Percentiles rank a stretch among this genome's conserved stretches.
Evolutionary conservation across 1,284 basidiomycete species (phyloP).

Genomic region (Ganoderma meredithae): DNA sequence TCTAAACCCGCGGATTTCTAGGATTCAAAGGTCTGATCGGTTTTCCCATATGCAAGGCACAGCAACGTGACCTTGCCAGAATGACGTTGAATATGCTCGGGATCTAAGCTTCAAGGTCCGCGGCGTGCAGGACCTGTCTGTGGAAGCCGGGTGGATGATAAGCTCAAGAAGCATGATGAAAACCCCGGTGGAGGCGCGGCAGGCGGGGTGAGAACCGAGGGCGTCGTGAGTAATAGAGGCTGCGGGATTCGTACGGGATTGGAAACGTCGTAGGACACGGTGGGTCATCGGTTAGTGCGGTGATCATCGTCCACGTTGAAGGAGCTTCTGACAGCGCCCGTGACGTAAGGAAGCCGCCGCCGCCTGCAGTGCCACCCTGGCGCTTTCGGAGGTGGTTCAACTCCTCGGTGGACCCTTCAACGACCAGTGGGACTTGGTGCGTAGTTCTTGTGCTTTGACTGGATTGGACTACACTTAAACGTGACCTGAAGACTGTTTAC

Average conservation of each 20-base stretch:
- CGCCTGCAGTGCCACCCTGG: not conserved
- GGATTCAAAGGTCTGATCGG: not conserved
- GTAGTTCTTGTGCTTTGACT: not conserved
- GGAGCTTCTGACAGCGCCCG: not conserved
- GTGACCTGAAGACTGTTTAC: not conserved
- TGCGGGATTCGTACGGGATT: constrained; percentile 5
- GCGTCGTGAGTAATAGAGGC: not conserved
- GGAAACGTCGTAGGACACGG: not conserved
- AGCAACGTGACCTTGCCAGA: not conserved
- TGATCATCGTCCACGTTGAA: not conserved
- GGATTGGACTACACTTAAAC: not conserved
- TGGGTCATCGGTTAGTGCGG: not conserved
- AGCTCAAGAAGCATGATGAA: not conserved
- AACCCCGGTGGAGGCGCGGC: not conserved
- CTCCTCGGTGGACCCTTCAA: not conserved
- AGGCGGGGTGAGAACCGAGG: not conserved
- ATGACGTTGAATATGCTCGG: not conserved
- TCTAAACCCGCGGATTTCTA: not conserved
- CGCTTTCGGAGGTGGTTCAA: not conserved
- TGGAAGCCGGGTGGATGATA: not conserved
- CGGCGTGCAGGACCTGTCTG: not conserved
- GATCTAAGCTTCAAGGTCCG: not conserved
- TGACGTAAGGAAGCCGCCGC: not conserved
- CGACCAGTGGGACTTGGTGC: not conserved
- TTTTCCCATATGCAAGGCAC: not conserved